Conservation (phyloP, 352 stramenopile species). For the Globisporangium emineosum region DNA sequence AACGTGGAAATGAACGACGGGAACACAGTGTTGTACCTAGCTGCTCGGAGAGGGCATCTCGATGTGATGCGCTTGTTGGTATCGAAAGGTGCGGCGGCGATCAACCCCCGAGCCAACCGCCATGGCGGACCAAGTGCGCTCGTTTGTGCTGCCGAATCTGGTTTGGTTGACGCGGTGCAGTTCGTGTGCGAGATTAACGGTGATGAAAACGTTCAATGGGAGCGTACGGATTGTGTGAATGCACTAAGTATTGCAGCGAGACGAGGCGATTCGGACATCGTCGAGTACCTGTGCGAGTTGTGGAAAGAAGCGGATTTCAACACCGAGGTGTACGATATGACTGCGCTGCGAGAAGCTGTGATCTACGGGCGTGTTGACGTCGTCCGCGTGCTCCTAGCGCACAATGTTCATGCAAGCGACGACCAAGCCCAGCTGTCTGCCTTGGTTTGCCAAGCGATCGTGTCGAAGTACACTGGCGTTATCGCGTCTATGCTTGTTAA, state of each 20-base stretch:
- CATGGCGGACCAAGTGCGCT: not conserved
- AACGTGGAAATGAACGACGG: not conserved
- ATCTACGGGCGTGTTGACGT: not conserved
- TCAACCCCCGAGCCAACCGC: not conserved
- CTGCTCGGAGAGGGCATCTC: not conserved
- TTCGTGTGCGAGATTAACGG: not conserved
- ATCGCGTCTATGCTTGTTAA: not conserved
- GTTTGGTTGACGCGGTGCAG: not conserved
- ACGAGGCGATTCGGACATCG: not conserved
- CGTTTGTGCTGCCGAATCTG: not conserved
- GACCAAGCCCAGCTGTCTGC: not conserved
- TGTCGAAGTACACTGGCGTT: not conserved
- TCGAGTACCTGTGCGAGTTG: constrained; percentile 5
- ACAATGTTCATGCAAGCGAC: not conserved
- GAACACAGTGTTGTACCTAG: not conserved
- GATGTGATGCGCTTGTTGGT: constrained; percentile 2
- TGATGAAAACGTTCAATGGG: not conserved
- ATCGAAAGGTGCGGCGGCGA: not conserved
- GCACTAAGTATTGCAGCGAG: not conserved
- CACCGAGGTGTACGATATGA: not conserved
- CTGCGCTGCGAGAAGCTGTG: not conserved
- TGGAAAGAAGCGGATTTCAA: not conserved
- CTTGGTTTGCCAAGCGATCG: constrained; percentile 1
- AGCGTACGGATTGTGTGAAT: not conserved
- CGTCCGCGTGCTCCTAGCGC: not conserved